phyloP scores from a whole-genome alignment of 1,284 basidiomycete genomes.

The Irpex lacteus region DNA sequence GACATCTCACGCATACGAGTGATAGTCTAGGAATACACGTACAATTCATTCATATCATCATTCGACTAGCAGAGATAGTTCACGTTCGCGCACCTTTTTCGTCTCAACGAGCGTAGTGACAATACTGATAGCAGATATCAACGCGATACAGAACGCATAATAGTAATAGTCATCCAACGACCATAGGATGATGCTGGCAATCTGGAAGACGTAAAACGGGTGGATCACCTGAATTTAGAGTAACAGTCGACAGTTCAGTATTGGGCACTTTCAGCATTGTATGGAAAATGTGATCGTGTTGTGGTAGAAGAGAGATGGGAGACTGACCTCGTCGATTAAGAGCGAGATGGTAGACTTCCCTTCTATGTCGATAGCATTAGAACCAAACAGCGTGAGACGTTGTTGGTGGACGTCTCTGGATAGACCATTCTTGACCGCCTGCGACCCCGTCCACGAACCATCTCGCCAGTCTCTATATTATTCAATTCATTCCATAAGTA shows the following conservation, averaged over 20 bases:
- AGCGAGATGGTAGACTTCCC: slow-evolving; percentile 83
- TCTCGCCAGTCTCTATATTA: slow-evolving; percentile 88
- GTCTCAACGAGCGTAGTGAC: slow-evolving; percentile 90
- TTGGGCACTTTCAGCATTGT: too few relatives aligned
- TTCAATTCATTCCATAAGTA: neutral
- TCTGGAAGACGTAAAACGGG: slow-evolving; percentile 98
- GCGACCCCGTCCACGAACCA: slow-evolving; percentile 66
- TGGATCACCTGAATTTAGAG: slow-evolving; percentile 68
- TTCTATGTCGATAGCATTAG: slow-evolving; percentile 90
- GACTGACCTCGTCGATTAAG: slow-evolving; percentile 83
- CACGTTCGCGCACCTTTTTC: slow-evolving; percentile 57
- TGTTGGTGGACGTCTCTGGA: slow-evolving; percentile 55
- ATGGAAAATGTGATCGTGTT: too few relatives aligned
- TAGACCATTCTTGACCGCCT: slow-evolving; percentile 66
- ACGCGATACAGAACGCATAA: slow-evolving; percentile 95
- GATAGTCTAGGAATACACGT: slow-evolving; percentile 62
- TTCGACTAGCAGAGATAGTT: too few relatives aligned
- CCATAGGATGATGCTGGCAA: slow-evolving; percentile 95
- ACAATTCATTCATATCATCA: neutral
- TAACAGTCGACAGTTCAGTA: too few relatives aligned
- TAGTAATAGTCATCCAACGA: slow-evolving; percentile 95
- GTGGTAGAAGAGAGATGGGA: too few relatives aligned
- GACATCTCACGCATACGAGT: slow-evolving; percentile 97
- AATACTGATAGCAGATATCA: slow-evolving; percentile 89
- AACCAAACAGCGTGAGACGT: slow-evolving; percentile 76